Conservation (phyloP, 805 yeast genomes). For the Saccharomyces jurei region DNA sequence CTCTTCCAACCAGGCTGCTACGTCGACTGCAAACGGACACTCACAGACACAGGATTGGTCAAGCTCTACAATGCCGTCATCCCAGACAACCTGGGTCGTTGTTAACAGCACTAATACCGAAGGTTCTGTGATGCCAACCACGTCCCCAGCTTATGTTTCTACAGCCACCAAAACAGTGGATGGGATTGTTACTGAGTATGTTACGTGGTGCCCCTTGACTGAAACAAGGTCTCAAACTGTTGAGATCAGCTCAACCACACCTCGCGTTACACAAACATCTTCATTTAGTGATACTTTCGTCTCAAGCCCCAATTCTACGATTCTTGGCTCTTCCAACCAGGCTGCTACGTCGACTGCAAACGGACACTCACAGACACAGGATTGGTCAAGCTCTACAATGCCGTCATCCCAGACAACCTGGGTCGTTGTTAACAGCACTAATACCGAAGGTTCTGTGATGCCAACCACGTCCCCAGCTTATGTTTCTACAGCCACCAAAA, state of each 20-base stretch:
- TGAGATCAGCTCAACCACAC: background rate
- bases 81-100: background rate
- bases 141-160: conserved; percentile 4
- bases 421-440: background rate
- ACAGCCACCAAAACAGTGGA: conserved; percentile 19
- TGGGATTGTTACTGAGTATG: conserved; percentile 22
- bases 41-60: background rate
- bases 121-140: background rate
- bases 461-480: conserved; percentile 1
- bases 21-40: conserved; percentile 4
- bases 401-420: background rate
- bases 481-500: conserved; percentile 14
- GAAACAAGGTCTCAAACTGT: background rate
- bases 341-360: conserved; percentile 5
- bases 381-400: background rate
- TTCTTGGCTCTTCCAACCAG: background rate
- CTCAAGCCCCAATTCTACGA: background rate
- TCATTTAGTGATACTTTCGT: too few species aligned
- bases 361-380: background rate
- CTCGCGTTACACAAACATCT: background rate
- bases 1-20: background rate
- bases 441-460: background rate
- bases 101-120: background rate
- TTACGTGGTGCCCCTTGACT: conserved; percentile 34
- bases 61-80: background rate